Base-by-base conservation (phyloP, 2,329 filamentous ascomycete genomes). In the Epichloe gansuensis region DNA sequence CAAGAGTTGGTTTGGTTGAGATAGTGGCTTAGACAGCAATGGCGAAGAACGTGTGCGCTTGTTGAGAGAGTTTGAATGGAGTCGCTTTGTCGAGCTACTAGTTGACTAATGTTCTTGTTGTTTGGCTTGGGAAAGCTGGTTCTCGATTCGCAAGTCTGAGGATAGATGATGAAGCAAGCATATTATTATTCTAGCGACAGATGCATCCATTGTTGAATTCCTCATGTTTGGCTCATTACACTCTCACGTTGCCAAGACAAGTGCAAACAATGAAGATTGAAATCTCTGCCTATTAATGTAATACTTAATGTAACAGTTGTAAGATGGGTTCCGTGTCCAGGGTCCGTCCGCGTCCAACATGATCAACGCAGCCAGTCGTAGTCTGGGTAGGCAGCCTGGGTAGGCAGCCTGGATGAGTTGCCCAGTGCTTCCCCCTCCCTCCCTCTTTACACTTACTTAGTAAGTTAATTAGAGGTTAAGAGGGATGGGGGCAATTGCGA, bases 101-200 rank as follows among this genome's bases (percentile, higher is more conserved):
- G 41, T 31, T 39, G 49, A 50, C 31, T 38, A 43, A 39, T 39
- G 47, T 43, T 35, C 9, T 17, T 43, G 35, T 52, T 36, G 25
- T 34, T 46, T 55, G 59, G 60, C 56, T 59, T 55, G 56, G 58
- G 56, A 59, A 54, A 51, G 48, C 36, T 41, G 36, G 23, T 17
- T 51, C 25, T 42, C 44, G 34, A 6, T 34, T 51, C 25, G 4
- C 11, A 34, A 21, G 45, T 47, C 13, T 15, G 38, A 21, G 17
- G 27, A 51, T 36, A 38, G 45, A 47, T 47, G 43, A 34, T 36
- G 12, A 36, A 21, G 39, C 45, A 43, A 21, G 50, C 45, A 43
- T 40, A 47, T 47, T 42, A 35, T 51, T 51, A 35, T 51, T 51
- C 35, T 36, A 51, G 51, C 49, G 40, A 21, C 23, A 21, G 35